phyloP scores from a whole-genome alignment of 2,329 filamentous ascomycete genomes.

The Pyrenochaeta sp. region DNA sequence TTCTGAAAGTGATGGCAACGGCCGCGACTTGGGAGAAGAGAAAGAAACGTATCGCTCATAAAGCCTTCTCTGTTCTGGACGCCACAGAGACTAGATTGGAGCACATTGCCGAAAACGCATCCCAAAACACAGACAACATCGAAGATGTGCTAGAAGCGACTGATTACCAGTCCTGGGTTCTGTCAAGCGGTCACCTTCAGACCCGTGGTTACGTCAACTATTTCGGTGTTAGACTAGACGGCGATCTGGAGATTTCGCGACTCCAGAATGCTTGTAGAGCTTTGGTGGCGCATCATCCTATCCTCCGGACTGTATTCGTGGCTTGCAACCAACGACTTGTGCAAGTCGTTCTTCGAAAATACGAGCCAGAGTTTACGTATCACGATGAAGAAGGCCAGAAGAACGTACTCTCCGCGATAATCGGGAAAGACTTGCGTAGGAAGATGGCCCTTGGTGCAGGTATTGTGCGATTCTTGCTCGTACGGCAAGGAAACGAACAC shows the following conservation, averaged over 20 bases:
- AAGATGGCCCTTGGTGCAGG: too few relatives aligned
- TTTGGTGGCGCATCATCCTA: slow-evolving; percentile 35
- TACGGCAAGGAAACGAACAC: slow-evolving; percentile 26
- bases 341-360: slow-evolving; percentile 33
- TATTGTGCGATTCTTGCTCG: slow-evolving; percentile 26
- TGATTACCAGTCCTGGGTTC: slow-evolving; percentile 36
- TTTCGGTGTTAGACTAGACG: slow-evolving; percentile 32
- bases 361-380: slow-evolving; percentile 27
- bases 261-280: slow-evolving; percentile 30
- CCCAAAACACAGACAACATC: too few relatives aligned
- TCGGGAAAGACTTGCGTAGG: slow-evolving; percentile 23
- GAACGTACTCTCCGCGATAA: slow-evolving; percentile 9
- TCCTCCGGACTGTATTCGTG: slow-evolving; percentile 39
- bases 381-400: slow-evolving; percentile 23
- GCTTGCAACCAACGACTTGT: slow-evolving; percentile 33
- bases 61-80: too few relatives aligned
- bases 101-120: too few relatives aligned
- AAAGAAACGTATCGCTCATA: too few relatives aligned
- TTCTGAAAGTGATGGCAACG: too few relatives aligned
- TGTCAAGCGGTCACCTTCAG: slow-evolving; percentile 33
- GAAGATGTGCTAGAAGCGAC: slow-evolving; percentile 31
- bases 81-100: too few relatives aligned
- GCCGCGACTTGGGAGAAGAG: too few relatives aligned
- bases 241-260: slow-evolving; percentile 31
- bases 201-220: slow-evolving; percentile 38